Conservation (phyloP, 371 early-diverging fungal genomes). For the Actinomortierella wolfii region DNA sequence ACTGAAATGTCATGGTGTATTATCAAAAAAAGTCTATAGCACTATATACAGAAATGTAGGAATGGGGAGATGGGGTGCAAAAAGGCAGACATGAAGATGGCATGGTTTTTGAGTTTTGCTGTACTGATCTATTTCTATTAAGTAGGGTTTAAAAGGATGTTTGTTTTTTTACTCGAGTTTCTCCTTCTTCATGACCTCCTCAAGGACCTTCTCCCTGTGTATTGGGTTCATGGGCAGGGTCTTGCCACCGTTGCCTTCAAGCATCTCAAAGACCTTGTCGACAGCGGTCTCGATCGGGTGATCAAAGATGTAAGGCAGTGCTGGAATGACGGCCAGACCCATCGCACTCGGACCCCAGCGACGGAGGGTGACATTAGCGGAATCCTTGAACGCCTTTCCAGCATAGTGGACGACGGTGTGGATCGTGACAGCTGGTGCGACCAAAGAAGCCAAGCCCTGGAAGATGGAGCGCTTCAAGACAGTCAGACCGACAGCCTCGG, state of each 20-base stretch:
- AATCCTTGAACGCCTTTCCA: slow-evolving; percentile 59
- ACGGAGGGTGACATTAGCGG: slow-evolving; percentile 55
- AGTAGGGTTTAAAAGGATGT: too few species aligned
- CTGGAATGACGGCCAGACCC: slow-evolving; percentile 73
- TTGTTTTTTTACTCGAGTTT: slow-evolving; percentile 21
- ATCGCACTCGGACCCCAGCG: slow-evolving; percentile 71
- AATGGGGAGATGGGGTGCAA: too few species aligned
- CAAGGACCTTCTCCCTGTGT: slow-evolving; percentile 39
- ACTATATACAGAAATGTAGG: too few species aligned
- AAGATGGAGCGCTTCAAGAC: slow-evolving; percentile 71
- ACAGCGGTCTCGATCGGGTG: slow-evolving; percentile 73
- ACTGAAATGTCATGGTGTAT: too few species aligned
- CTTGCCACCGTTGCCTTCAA: slow-evolving; percentile 44
- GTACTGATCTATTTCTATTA: too few species aligned
- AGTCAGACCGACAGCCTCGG: slow-evolving; percentile 56
- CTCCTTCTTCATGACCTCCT: slow-evolving; percentile 25
- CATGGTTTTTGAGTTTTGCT: too few species aligned
- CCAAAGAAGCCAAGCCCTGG: slow-evolving; percentile 73
- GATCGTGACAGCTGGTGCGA: slow-evolving; percentile 75
- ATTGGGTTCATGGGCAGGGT: slow-evolving; percentile 41
- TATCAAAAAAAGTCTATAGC: too few species aligned
- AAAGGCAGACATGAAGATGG: too few species aligned
- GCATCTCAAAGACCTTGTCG: slow-evolving; percentile 63
- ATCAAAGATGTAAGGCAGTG: slow-evolving; percentile 76
- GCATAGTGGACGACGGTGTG: slow-evolving; percentile 76